A percentile compares a stretch with the other conserved stretches of the same genome.
phyloP scores from a whole-genome alignment of 2,329 filamentous ascomycete genomes.

The Trichophyton simii region DNA sequence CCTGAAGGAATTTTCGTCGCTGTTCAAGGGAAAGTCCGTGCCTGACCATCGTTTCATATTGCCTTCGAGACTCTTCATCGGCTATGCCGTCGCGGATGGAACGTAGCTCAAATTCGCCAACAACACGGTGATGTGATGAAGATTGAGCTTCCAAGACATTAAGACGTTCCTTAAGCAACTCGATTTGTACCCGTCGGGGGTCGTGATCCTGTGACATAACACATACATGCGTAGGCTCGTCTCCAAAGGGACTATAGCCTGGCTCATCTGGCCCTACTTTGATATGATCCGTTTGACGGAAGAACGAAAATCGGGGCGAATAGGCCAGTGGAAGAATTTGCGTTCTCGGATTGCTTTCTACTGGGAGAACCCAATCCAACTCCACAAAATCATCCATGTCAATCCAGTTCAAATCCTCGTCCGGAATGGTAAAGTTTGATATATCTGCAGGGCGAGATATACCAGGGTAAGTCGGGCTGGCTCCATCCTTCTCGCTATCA shows the following conservation, averaged over 20 bases:
- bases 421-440: constrained; percentile 86
- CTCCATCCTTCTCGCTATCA: constrained; percentile 52
- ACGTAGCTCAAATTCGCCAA: constrained; percentile 62
- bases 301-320: constrained; percentile 92
- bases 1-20: constrained; percentile 47
- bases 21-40: constrained; percentile 46
- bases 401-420: constrained; percentile 91
- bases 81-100: constrained; percentile 44
- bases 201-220: constrained; percentile 88
- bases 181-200: constrained; percentile 73
- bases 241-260: constrained; percentile 76
- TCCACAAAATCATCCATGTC: constrained; percentile 99
- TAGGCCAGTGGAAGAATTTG: constrained; percentile 87
- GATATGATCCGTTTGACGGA: constrained; percentile 87
- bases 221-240: constrained; percentile 87
- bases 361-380: constrained; percentile 86
- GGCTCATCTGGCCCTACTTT: constrained; percentile 62
- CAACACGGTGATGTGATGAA: constrained; percentile 55
- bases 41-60: constrained; percentile 40
- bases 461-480: constrained; percentile 44
- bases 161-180: constrained; percentile 70
- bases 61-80: constrained; percentile 29
- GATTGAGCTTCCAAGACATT: constrained; percentile 68
- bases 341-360: constrained; percentile 80
- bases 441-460: constrained; percentile 46